Evolutionary conservation across 2,329 filamentous ascomycete species (phyloP).

Genomic region (Coleophoma eucalyptorum): DNA sequence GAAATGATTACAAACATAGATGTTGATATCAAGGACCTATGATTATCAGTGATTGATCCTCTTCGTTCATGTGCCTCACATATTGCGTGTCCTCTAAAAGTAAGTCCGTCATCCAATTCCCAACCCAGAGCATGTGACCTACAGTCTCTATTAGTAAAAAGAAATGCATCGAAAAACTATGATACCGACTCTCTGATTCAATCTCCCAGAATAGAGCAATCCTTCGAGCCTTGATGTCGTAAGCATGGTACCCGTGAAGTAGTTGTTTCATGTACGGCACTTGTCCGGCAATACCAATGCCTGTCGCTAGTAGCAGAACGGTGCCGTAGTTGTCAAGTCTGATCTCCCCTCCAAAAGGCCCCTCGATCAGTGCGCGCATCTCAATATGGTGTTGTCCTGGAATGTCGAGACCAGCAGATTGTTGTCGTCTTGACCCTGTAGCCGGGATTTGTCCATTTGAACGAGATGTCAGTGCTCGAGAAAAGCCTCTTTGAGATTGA

Average conservation of each 20-base stretch:
- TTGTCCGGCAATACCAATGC: constrained; percentile 10
- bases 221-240: constrained; percentile 1
- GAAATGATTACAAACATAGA: constrained; percentile 2
- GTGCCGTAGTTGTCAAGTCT: constrained; percentile 8
- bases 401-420: too few species aligned
- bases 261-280: constrained; percentile 6
- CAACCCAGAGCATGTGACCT: constrained; percentile 2
- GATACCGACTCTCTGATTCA: constrained; percentile 3
- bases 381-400: too few species aligned
- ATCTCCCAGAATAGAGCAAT: constrained; percentile 5
- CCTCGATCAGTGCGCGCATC: too few species aligned
- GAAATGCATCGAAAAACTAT: neutral
- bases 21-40: constrained; percentile 3
- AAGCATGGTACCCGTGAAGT: constrained; percentile 2
- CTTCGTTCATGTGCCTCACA: constrained; percentile 2
- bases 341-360: constrained; percentile 8
- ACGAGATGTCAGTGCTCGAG: too few species aligned
- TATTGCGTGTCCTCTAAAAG: neutral
- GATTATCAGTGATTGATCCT: neutral
- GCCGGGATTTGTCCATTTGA: too few species aligned
- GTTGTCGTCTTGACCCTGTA: too few species aligned
- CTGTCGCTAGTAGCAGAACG: constrained; percentile 9
- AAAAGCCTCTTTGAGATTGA: constrained; percentile 1
- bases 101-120: constrained; percentile 2
- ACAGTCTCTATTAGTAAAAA: neutral